phyloP scores from a whole-genome alignment of 495 filamentous ascomycete genomes.

The Clohesyomyces aquaticus region DNA sequence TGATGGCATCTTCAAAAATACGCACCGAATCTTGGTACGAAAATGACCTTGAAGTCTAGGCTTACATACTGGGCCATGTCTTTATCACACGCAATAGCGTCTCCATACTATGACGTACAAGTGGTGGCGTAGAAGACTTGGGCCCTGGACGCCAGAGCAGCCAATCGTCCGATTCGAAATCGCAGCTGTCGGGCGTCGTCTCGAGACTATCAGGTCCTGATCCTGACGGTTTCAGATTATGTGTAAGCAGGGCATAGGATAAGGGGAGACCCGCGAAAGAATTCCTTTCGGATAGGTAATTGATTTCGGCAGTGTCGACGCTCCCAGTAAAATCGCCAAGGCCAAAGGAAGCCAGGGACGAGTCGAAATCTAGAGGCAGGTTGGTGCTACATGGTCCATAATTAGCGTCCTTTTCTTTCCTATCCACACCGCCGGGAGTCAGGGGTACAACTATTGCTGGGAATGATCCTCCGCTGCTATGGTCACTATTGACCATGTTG shows the following conservation, averaged over 20 bases:
- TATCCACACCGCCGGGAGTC: neutral
- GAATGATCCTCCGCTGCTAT: too few relatives aligned
- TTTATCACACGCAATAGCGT: constrained; percentile 47
- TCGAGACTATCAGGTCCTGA: neutral
- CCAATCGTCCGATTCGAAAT: constrained; percentile 27
- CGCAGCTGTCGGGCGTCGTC: constrained; percentile 4
- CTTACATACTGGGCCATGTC: too few relatives aligned
- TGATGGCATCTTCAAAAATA: too few relatives aligned
- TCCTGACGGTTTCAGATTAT: neutral
- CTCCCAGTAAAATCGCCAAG: neutral
- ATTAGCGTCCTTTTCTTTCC: neutral
- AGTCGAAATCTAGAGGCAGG: neutral
- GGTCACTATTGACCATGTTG: too few relatives aligned
- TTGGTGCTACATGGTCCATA: neutral
- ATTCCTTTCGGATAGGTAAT: constrained; percentile 1
- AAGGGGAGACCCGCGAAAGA: neutral
- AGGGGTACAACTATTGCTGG: too few relatives aligned
- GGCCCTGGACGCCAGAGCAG: constrained; percentile 37
- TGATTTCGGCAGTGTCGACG: neutral
- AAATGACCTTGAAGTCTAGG: too few relatives aligned
- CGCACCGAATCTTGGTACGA: too few relatives aligned
- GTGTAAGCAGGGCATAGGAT: neutral
- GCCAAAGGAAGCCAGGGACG: neutral
- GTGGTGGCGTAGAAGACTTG: constrained; percentile 10
- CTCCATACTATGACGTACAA: constrained; percentile 47